Conservation (phyloP, 805 yeast genomes). For the Nakazawaea peltata region DNA sequence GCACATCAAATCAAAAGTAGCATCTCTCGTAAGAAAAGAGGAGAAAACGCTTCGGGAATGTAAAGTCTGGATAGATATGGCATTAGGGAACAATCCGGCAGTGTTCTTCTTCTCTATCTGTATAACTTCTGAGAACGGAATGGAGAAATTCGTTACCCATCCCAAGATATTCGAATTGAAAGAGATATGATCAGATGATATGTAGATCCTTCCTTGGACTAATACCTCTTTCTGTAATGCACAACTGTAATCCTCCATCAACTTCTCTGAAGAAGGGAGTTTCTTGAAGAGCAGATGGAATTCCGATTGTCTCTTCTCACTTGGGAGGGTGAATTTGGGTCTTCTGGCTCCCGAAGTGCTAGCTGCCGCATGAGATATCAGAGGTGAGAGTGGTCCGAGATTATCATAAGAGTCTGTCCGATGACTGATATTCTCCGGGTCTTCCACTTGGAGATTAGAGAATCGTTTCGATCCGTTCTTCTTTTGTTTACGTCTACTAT, state of each 20-base stretch:
- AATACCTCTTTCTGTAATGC: slow-evolving; percentile 60
- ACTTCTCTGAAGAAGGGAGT: slow-evolving; percentile 39
- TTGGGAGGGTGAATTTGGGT: slow-evolving; percentile 24
- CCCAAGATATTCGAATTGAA: slow-evolving; percentile 66
- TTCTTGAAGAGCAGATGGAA: slow-evolving; percentile 54
- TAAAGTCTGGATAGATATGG: slow-evolving; percentile 52
- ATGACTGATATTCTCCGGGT: too few species aligned
- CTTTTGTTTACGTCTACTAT: background rate
- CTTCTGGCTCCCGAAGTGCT: slow-evolving; percentile 11
- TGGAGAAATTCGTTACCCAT: slow-evolving; percentile 49
- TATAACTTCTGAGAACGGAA: slow-evolving; percentile 55
- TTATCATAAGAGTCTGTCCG: background rate
- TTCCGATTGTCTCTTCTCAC: slow-evolving; percentile 46
- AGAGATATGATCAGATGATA: slow-evolving; percentile 46
- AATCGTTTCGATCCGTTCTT: too few species aligned
- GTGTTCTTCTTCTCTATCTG: slow-evolving; percentile 59
- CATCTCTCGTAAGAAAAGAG: slow-evolving; percentile 54
- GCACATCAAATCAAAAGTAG: slow-evolving; percentile 40
- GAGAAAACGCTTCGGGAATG: slow-evolving; percentile 61
- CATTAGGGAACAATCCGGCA: slow-evolving; percentile 64
- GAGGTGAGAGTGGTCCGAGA: slow-evolving; percentile 2
- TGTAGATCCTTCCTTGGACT: slow-evolving; percentile 57
- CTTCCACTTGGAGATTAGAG: too few species aligned
- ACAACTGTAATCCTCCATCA: slow-evolving; percentile 58
- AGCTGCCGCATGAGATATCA: slow-evolving; percentile 6